Evolutionary conservation across 1,284 basidiomycete species (phyloP), one percentile per base, ranked within the genome.

Genomic region (Limonomyces culmigenus): DNA sequence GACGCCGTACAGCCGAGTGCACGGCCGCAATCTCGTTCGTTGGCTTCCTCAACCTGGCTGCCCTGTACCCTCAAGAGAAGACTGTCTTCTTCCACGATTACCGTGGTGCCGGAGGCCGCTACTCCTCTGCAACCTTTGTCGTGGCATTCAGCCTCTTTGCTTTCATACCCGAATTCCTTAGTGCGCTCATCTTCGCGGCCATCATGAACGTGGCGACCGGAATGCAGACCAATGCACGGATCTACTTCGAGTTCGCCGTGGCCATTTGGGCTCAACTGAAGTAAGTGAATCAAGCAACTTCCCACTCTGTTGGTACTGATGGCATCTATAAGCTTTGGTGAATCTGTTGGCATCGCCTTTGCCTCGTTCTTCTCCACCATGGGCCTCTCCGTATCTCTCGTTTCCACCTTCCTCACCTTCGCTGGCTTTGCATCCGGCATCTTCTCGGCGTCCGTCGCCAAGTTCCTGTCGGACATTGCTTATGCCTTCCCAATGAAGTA

Each of bases 201-300:
- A 40, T 45, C 36, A 42, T 45, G 34, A 34, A 40, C 21, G 39
- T 39, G 23, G 44, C 38, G 4, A 42, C 39, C 21, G 40, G 40
- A n/a, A 39, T 45, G 36, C 44, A 38, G 21, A 39, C 38, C 12
- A 38, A 37, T 25, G 33, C 42, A 11, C 35, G 41, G 19, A 43
- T 43, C 15, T 43, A 36, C 36, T 45, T 45, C 21, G 42, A 41
- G 17, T 42, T 35, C 35, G 32, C 36, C 2, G 16, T 42, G 12
- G 34, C 30, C 11, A 35, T 42, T 3, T 43, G 40, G 36, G 37
- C 37, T 18, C 36, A 41, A 29, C 29, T 43, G 19, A 43, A 33
- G 25, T 43, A 39, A 19, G 42, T 42, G 18, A 42, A 45, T 29
- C 41, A 41, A 25, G 35, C 40, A 23, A 39, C 4, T 4, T 30